phyloP scores from a whole-genome alignment of 2,329 filamentous ascomycete genomes.

The Sporothrix humicola region DNA sequence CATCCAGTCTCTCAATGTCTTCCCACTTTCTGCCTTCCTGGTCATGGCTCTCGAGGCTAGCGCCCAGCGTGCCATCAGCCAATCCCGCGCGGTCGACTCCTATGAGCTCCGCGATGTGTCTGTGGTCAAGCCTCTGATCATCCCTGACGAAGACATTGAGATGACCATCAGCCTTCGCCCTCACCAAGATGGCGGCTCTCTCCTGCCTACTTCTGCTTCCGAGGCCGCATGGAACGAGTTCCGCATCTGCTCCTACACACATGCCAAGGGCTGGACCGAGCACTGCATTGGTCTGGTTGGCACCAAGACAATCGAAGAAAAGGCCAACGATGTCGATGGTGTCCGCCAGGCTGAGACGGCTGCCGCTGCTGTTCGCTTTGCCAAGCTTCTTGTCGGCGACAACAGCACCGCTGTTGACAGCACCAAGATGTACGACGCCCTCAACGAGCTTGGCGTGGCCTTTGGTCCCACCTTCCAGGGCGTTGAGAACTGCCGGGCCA shows the following conservation, averaged over 20 bases:
- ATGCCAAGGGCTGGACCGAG: conserved; percentile 60
- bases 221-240: conserved; percentile 62
- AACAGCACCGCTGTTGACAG: conserved; percentile 41
- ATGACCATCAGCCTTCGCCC: conserved; percentile 55
- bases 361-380: conserved; percentile 42
- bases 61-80: conserved; percentile 44
- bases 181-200: conserved; percentile 47
- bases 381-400: conserved; percentile 37
- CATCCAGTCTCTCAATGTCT: conserved; percentile 62
- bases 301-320: conserved; percentile 45
- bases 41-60: conserved; percentile 59
- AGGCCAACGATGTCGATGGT: conserved; percentile 50
- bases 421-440: conserved; percentile 52
- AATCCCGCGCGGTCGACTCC: conserved; percentile 43
- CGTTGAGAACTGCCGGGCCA: conserved; percentile 53
- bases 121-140: conserved; percentile 54
- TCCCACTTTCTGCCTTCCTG: conserved; percentile 60
- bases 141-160: conserved; percentile 57
- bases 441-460: conserved; percentile 54
- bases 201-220: conserved; percentile 43
- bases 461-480: conserved; percentile 61
- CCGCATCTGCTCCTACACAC: conserved; percentile 59
- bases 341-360: conserved; percentile 43
- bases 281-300: conserved; percentile 62
- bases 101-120: conserved; percentile 56